Evolutionary conservation across 768 basidiomycete species (phyloP), one percentile per base, ranked within the genome.

Genomic region (Xerocomellus amylosporus): DNA sequence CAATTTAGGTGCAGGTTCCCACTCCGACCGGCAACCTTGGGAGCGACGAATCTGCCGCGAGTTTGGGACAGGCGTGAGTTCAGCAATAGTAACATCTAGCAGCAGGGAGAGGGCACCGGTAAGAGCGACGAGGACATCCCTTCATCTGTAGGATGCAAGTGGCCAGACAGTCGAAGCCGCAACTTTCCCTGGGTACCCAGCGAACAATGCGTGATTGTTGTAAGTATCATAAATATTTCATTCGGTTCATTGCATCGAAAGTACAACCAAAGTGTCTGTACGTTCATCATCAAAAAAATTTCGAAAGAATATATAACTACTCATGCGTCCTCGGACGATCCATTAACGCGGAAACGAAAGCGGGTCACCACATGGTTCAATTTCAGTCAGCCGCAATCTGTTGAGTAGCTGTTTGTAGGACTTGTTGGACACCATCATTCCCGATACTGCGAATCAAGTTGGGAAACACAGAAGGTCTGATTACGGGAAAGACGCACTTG

Each of bases 341-440:
- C 33, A 26, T n/a, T 17, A 41, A 54, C 38, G 46, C 24, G 15
- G 4, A 31, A 13, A 33, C 24, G 24, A 46, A n/a, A 43, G 17
- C 15, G 15, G 22, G 19, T 46, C 46, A 47, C 14, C 14, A 24
- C 20, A 28, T 44, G 17, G 3, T 45, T 24, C 31, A 17, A 17
- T 22, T 43, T 64, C 47, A 62, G 51, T 74, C 64, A 8, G 68
- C 50, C 6, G 57, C 75, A 46, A 77, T 74, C 51, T 64, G 57
- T 51, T 79, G 75, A 26, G 64, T 39, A 8, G 73, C 73, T 33
- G 62, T 60, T 46, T 64, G 54, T 41, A 76, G 59, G 4, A 64
- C 65, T 50, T 67, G 60, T 43, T 76, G 64, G 46, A 71, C 64
- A 26, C 53, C 60, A 56, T 73, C 49, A 20, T 68, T 67, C 30